Evolutionary conservation across 78 protist genomes (phyloP).

Genomic region (Chrysochromulina parva): DNA sequence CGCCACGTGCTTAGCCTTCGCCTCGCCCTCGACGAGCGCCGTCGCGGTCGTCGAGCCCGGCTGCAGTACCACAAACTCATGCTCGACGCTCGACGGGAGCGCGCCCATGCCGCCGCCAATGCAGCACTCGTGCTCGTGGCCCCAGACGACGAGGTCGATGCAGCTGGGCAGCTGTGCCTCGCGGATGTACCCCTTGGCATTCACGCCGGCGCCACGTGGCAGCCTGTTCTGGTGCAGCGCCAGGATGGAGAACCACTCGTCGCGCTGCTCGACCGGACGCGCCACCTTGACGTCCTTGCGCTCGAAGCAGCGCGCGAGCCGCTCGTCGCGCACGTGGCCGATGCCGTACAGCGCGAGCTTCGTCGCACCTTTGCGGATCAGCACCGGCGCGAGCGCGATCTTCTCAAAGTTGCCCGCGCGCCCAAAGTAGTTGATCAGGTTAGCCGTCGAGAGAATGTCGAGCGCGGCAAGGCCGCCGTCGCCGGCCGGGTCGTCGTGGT

Average conservation of each 20-base stretch:
- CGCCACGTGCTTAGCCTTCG: constrained; percentile 70
- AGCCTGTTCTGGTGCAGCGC: constrained; percentile 87
- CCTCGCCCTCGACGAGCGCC: constrained; percentile 81
- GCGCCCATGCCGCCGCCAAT: background rate
- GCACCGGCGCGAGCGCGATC: constrained; percentile 75
- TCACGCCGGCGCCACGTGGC: background rate
- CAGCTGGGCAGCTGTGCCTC: constrained; percentile 77
- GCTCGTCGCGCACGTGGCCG: constrained; percentile 94
- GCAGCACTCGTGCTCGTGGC: constrained; percentile 93
- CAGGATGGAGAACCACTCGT: constrained; percentile 89
- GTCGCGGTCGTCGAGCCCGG: constrained; percentile 94
- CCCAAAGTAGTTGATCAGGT: constrained; percentile 93
- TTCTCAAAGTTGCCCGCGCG: constrained; percentile 69
- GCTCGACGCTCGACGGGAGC: background rate
- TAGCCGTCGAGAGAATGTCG: constrained; percentile 79
- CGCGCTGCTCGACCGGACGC: constrained; percentile 73
- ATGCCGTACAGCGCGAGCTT: constrained; percentile 94
- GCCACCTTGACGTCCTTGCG: constrained; percentile 56
- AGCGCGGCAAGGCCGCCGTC: constrained; percentile 80
- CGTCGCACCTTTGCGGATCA: constrained; percentile 38
- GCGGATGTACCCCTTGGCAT: constrained; percentile 68
- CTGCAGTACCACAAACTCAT: constrained; percentile 65
- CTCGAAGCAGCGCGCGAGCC: constrained; percentile 83
- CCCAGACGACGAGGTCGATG: constrained; percentile 96
- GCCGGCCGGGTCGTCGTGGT: constrained; percentile 99